Conservation (phyloP, 108 stramenopile genomes). For the Bacterosira constricta region DNA sequence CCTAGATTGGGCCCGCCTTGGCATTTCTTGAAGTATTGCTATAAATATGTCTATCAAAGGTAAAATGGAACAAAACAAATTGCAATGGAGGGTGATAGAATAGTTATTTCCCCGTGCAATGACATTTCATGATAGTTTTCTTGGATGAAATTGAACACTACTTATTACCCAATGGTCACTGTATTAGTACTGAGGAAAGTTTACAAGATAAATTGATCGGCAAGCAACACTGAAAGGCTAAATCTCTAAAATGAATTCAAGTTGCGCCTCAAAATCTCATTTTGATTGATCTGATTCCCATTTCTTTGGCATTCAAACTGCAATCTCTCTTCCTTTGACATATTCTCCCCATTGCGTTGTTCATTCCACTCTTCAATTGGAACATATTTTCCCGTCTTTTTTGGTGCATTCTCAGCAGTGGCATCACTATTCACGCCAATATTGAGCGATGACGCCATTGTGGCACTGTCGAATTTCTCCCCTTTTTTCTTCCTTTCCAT, state of each 20-base stretch:
- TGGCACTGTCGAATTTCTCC: background rate
- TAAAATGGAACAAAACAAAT: too few relatives aligned
- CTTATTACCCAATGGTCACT: too few relatives aligned
- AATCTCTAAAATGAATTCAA: constrained; percentile 53
- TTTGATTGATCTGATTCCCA: constrained; percentile 77
- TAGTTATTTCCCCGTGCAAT: too few relatives aligned
- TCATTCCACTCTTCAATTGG: constrained; percentile 86
- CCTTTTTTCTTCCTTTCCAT: constrained; percentile 6
- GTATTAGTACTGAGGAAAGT: too few relatives aligned
- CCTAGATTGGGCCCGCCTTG: too few relatives aligned
- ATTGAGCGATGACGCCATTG: background rate
- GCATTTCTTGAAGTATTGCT: too few relatives aligned
- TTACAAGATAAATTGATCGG: too few relatives aligned
- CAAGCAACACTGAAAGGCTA: too few relatives aligned
- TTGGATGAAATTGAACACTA: too few relatives aligned
- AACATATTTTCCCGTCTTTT: constrained; percentile 53
- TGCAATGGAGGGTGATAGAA: too few relatives aligned
- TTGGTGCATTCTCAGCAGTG: background rate
- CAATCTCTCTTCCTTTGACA: constrained; percentile 71
- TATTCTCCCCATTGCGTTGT: constrained; percentile 42
- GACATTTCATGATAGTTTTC: too few relatives aligned
- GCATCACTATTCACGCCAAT: background rate
- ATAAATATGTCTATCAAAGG: too few relatives aligned
- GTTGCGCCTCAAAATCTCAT: constrained; percentile 68
- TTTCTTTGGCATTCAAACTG: constrained; percentile 74